phyloP scores from a whole-genome alignment of 2,329 filamentous ascomycete genomes.

The Acrocalymma vagum region DNA sequence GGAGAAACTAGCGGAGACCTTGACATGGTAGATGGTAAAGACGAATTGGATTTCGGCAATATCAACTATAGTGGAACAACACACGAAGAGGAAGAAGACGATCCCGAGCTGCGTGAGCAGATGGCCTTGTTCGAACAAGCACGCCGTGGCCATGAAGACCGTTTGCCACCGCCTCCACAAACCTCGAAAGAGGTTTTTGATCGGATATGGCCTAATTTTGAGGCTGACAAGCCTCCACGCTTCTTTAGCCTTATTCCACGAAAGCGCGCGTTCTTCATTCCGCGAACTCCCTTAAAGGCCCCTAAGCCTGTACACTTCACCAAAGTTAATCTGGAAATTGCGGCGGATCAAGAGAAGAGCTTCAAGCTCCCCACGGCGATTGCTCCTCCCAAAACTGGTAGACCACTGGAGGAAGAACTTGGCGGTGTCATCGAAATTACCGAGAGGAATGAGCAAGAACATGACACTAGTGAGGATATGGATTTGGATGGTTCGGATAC shows the following conservation, averaged over 20 bases:
- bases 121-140: slow-evolving; percentile 40
- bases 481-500: slow-evolving; percentile 60
- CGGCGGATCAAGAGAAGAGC: slow-evolving; percentile 83
- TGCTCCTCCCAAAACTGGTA: slow-evolving; percentile 54
- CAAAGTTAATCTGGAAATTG: slow-evolving; percentile 87
- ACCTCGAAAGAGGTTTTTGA: slow-evolving; percentile 79
- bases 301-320: slow-evolving; percentile 85
- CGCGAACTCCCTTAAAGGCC: slow-evolving; percentile 79
- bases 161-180: slow-evolving; percentile 73
- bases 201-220: slow-evolving; percentile 82
- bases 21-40: slow-evolving; percentile 19
- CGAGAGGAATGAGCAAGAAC: slow-evolving; percentile 54
- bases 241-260: slow-evolving; percentile 86
- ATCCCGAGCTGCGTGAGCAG: slow-evolving; percentile 44
- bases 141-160: slow-evolving; percentile 44
- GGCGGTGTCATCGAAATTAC: slow-evolving; percentile 62
- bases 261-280: slow-evolving; percentile 78
- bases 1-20: slow-evolving; percentile 11
- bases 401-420: slow-evolving; percentile 60
- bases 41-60: slow-evolving; percentile 24
- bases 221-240: slow-evolving; percentile 75
- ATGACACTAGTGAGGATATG: slow-evolving; percentile 51
- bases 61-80: slow-evolving; percentile 24
- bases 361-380: slow-evolving; percentile 76
- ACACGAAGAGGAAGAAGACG: slow-evolving; percentile 38